Percentiles rank a stretch among this genome's conserved stretches.
Evolutionary conservation across 2,329 filamentous ascomycete genomes (phyloP).

Genomic region (Diaporthe sp.): DNA sequence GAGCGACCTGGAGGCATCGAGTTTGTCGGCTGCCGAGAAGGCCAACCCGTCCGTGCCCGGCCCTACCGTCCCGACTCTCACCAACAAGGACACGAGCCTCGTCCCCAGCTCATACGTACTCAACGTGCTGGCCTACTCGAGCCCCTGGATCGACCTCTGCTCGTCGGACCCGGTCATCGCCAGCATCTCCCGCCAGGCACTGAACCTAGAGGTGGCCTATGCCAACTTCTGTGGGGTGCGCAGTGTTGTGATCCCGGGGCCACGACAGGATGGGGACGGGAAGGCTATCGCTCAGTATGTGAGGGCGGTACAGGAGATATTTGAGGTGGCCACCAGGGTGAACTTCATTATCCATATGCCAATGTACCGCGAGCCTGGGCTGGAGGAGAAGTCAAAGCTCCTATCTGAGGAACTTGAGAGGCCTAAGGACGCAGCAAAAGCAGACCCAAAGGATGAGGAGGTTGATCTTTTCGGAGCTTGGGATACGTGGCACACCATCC

Average conservation of each 20-base stretch:
- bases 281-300: conserved; percentile 80
- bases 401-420: conserved; percentile 59
- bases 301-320: conserved; percentile 83
- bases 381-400: conserved; percentile 65
- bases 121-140: conserved; percentile 83
- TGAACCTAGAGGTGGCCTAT: conserved; percentile 93
- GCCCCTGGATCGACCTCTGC: conserved; percentile 91
- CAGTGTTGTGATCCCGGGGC: conserved; percentile 86
- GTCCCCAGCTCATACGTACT: conserved; percentile 76
- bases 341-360: conserved; percentile 85
- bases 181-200: conserved; percentile 87
- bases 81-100: conserved; percentile 82
- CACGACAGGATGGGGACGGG: conserved; percentile 66
- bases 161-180: conserved; percentile 86
- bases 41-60: conserved; percentile 62
- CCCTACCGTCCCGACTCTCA: conserved; percentile 76
- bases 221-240: conserved; percentile 94
- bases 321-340: conserved; percentile 80
- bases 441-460: conserved; percentile 50
- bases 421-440: conserved; percentile 47
- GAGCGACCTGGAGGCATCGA: conserved; percentile 53
- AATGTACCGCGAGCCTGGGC: conserved; percentile 81
- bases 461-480: conserved; percentile 83
- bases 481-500: conserved; percentile 94
- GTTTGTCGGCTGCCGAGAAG: conserved; percentile 52